Evolutionary conservation across 169 alveolate genomes (phyloP).

Genomic region (Eimeria praecox): DNA sequence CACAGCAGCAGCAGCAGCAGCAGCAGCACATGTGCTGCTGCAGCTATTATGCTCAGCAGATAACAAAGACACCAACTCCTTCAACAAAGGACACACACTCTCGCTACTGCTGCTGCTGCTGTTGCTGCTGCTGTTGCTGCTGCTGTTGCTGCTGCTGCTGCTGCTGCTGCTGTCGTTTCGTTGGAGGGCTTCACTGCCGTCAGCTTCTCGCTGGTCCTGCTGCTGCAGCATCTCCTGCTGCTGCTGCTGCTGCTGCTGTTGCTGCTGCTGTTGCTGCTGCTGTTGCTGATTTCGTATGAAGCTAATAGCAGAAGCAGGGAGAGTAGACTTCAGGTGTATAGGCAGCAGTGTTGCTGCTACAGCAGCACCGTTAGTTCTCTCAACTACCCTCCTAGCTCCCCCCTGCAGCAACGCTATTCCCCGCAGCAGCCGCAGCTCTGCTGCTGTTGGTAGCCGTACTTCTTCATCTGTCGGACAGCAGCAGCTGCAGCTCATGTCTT

Average conservation of each 20-base stretch:
- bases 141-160: slow-evolving; percentile 1
- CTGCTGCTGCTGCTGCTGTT: slow-evolving; percentile 25
- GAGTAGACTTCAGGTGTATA: neutral
- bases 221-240: slow-evolving; percentile 32
- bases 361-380: neutral
- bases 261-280: slow-evolving; percentile 48
- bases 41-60: neutral
- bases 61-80: slow-evolving; percentile 14
- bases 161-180: slow-evolving; percentile 4
- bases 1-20: slow-evolving; percentile 25
- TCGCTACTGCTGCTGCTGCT: neutral
- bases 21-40: neutral
- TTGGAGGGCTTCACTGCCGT: too few relatives aligned
- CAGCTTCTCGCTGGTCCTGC: slow-evolving; percentile 13
- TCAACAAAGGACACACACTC: neutral
- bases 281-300: slow-evolving; percentile 8
- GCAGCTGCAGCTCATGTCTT: slow-evolving; percentile 45
- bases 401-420: neutral
- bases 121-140: slow-evolving; percentile 3
- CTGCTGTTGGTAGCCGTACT: slow-evolving; percentile 25
- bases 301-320: slow-evolving; percentile 34
- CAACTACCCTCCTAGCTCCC: neutral
- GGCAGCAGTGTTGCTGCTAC: neutral
- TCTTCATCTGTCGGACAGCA: slow-evolving; percentile 51
- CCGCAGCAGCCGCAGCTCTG: slow-evolving; percentile 37